phyloP scores from a whole-genome alignment of 164 flowering plant species.

The Buxus sempervirens region DNA sequence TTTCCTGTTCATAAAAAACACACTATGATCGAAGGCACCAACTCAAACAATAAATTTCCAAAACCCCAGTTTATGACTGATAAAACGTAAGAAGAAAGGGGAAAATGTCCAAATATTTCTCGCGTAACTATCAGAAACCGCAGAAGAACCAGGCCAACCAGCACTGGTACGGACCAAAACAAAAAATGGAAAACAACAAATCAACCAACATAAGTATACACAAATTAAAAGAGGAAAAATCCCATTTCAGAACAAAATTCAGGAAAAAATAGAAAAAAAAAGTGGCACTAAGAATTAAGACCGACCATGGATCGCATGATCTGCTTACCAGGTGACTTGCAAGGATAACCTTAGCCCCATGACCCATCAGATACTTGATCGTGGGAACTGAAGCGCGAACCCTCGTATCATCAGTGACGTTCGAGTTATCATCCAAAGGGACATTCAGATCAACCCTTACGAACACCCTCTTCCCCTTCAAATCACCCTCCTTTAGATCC shows the following conservation, averaged over 20 bases:
- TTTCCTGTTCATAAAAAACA: too few species aligned
- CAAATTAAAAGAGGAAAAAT: background rate
- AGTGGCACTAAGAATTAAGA: too few species aligned
- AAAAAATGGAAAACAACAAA: background rate
- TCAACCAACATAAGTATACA: background rate
- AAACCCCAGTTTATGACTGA: too few species aligned
- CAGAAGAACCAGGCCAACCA: too few species aligned
- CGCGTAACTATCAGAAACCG: too few species aligned
- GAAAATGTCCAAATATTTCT: too few species aligned
- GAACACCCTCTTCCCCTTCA: slow-evolving; percentile 71
- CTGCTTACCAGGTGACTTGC: slow-evolving; percentile 44
- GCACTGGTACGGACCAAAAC: background rate
- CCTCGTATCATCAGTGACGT: slow-evolving; percentile 74
- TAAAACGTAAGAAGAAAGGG: too few species aligned
- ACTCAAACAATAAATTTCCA: too few species aligned
- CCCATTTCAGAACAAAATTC: background rate
- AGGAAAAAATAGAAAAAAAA: too few species aligned
- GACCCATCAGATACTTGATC: slow-evolving; percentile 50
- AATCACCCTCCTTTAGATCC: slow-evolving; percentile 46
- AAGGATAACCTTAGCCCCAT: slow-evolving; percentile 61
- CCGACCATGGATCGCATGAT: too few species aligned
- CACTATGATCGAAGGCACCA: too few species aligned
- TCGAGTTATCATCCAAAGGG: slow-evolving; percentile 58
- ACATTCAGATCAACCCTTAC: slow-evolving; percentile 76
- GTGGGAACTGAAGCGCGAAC: slow-evolving; percentile 73